These are phyloP conservation scores for Mortierella claussenii DNA, from an alignment of 192 early-diverging fungal genomes.

Conservation along the genomic window DNA sequence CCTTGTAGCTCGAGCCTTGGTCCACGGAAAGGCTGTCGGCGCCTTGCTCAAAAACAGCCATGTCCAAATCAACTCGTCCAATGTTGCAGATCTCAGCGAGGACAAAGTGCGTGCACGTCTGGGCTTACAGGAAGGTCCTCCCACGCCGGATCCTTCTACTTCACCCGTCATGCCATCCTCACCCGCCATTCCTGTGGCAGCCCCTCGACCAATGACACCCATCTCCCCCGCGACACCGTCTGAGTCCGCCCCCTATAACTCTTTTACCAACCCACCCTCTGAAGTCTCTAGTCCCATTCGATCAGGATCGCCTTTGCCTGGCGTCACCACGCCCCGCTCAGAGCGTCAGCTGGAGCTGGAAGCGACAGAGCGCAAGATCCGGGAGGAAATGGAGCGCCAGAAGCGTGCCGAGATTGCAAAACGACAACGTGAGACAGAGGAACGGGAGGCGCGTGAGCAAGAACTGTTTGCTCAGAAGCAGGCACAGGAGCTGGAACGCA, in stretches of 20 bases:
- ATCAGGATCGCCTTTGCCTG: conserved; percentile 17
- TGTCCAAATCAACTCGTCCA: conserved; percentile 42
- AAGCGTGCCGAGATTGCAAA: conserved; percentile 37
- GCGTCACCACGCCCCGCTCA: conserved; percentile 23
- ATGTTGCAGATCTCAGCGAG: conserved; percentile 28
- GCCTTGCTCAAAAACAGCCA: conserved; percentile 57
- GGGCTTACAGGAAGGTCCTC: conserved; percentile 26
- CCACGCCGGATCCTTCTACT: conserved; percentile 27
- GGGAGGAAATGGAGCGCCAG: conserved; percentile 55
- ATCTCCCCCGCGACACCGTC: conserved; percentile 18
- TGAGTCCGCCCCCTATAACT: conserved; percentile 15
- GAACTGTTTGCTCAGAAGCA: conserved; percentile 47
- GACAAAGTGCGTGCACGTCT: conserved; percentile 27
- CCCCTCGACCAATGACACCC: conserved; percentile 35
- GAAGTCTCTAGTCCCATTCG: conserved; percentile 23
- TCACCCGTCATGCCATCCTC: conserved; percentile 35
- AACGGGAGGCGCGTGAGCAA: conserved; percentile 53
- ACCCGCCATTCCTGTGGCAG: conserved; percentile 6
- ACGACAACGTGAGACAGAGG: conserved; percentile 39
- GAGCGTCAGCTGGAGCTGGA: conserved; percentile 44
- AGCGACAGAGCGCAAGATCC: conserved; percentile 49
- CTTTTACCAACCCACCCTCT: conserved; percentile 7
- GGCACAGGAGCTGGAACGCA: conserved; percentile 24
- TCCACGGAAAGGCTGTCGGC: conserved; percentile 70
- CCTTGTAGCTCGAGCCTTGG: conserved; percentile 70